A percentile compares a stretch with the other conserved stretches of the same genome.
Conservation (phyloP, 2,329 filamentous ascomycete genomes). For the Fusarium metavorans region DNA sequence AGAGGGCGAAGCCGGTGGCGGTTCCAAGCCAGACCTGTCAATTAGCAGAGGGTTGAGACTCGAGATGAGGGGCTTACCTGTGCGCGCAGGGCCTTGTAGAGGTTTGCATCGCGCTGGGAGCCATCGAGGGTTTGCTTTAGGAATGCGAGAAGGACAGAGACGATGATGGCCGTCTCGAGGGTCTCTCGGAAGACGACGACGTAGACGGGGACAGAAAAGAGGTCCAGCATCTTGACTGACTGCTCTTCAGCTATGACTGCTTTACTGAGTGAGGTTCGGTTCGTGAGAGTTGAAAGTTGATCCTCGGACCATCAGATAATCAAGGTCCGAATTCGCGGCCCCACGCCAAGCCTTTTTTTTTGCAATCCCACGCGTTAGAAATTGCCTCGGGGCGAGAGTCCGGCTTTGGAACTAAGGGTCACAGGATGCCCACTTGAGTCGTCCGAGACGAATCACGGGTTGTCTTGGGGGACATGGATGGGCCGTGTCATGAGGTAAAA, state of each 20-base stretch:
- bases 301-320: slow-evolving; percentile 33
- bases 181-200: slow-evolving; percentile 92
- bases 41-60: background rate
- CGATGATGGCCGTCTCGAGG: slow-evolving; percentile 85
- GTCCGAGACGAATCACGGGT: slow-evolving; percentile 22
- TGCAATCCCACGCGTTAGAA: slow-evolving; percentile 3
- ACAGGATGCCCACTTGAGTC: slow-evolving; percentile 36
- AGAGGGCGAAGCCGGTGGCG: slow-evolving; percentile 59
- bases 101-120: slow-evolving; percentile 68
- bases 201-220: slow-evolving; percentile 86
- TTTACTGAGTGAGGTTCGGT: background rate
- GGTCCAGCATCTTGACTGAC: slow-evolving; percentile 64
- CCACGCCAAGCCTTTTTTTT: slow-evolving; percentile 22
- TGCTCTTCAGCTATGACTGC: background rate
- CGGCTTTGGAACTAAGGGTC: slow-evolving; percentile 27
- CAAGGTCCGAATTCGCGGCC: slow-evolving; percentile 13
- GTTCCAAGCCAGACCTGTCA: slow-evolving; percentile 68
- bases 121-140: slow-evolving; percentile 82
- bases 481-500: slow-evolving; percentile 21
- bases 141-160: slow-evolving; percentile 86
- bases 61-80: slow-evolving; percentile 62
- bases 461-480: slow-evolving; percentile 5
- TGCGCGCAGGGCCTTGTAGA: slow-evolving; percentile 76
- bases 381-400: slow-evolving; percentile 28
- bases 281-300: background rate